Percentiles rank a stretch among this genome's conserved stretches.
Conservation (phyloP, 1,139 yeast genomes). For the Yamadazyma diospyri region DNA sequence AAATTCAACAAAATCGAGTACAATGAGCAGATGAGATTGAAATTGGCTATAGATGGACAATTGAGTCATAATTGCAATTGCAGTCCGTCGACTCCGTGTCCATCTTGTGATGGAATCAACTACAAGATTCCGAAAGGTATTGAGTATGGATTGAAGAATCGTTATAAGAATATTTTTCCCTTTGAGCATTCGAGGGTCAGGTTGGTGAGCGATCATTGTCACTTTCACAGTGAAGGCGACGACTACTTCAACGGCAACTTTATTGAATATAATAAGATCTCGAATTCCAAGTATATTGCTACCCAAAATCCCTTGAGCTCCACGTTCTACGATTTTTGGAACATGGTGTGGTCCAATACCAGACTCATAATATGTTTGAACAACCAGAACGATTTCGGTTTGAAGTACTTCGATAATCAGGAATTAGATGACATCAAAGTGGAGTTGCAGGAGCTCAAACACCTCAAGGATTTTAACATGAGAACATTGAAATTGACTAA, state of each 20-base stretch:
- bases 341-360: constrained; percentile 47
- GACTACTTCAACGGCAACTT: constrained; percentile 46
- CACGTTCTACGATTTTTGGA: constrained; percentile 45
- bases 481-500: constrained; percentile 12
- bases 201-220: constrained; percentile 16
- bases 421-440: constrained; percentile 14
- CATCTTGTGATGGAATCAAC: constrained; percentile 37
- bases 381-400: constrained; percentile 22
- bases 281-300: constrained; percentile 32
- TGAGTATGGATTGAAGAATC: constrained; percentile 42
- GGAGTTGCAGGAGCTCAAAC: constrained; percentile 11
- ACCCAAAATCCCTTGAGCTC: constrained; percentile 42
- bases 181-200: constrained; percentile 46
- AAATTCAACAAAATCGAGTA: constrained; percentile 49
- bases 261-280: constrained; percentile 21
- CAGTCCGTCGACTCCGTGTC: constrained; percentile 43
- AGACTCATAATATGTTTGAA: constrained; percentile 71
- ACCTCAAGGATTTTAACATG: constrained; percentile 13
- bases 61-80: constrained; percentile 18
- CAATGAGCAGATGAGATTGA: constrained; percentile 47
- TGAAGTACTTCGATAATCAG: constrained; percentile 23
- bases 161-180: constrained; percentile 46
- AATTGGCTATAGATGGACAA: constrained; percentile 23
- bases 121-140: constrained; percentile 54
- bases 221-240: constrained; percentile 18